Base-by-base conservation (phyloP, 768 basidiomycete genomes). In the Serendipita sp. region DNA sequence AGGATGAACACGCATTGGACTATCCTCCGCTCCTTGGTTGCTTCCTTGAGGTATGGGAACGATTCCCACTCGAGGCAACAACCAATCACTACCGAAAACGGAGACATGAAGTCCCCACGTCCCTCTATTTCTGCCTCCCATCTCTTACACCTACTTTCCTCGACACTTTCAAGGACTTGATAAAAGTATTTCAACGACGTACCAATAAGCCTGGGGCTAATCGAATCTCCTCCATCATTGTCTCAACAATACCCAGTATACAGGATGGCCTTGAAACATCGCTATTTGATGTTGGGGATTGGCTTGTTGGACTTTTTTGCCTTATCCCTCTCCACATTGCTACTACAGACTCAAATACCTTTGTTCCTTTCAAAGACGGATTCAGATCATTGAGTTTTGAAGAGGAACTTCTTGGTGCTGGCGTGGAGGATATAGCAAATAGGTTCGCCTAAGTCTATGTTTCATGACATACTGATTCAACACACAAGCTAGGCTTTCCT, bases 261-360 rank as follows among this genome's bases (percentile, higher is more conserved):
- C 24, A 24, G 24, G 0, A 24, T 1, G 34, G 45, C 3, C 67
- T 68, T 35, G 58, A 70, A 18, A 68, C 64, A 30, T 62, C 38
- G 13, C 66, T 63, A 3, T 80, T 79, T 66, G 73, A 74, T 15
- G 75, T 75, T 0, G 84, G 84, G 41, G 83, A 86, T 70, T 85
- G 85, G 85, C 70, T 85, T 0, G 82, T 81, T 0, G 80, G 83
- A 15, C 70, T 85, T 4, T 66, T 85, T 0, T 85, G 84, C 65
- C 73, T 85, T 32, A 84, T 85, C 48, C 84, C 84, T 0, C 83
- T 85, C 34, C 84, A 86, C 32, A 76, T 85, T 35, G 84, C 83
- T 0, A 69, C 85, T 28, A 80, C 81, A 2, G 75, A 76, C 13
- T 83, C 84, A 54, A 86, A 85, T 67, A 74, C 81, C 0, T 85